Evolutionary conservation across 2,329 filamentous ascomycete genomes (phyloP), one percentile per base, ranked within the genome.

Genomic region (Xylaria sp.): DNA sequence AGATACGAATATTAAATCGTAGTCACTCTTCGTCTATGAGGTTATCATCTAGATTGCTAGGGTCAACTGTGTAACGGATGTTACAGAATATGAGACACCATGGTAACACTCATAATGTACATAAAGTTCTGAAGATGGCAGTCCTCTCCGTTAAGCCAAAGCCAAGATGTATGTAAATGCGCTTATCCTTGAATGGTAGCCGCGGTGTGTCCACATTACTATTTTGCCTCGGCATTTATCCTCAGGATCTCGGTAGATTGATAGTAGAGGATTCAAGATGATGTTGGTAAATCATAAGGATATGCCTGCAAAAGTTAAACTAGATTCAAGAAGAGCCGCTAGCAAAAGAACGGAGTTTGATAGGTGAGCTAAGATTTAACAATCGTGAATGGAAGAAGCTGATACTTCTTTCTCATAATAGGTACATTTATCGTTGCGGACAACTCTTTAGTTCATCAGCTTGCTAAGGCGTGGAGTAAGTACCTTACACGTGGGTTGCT

Each of bases 141-240:
- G 31, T 38, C 38, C 53, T 56, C 51, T 49, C 6, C 23, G 23
- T 28, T 38, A 13, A 23, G 11, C 7, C 15, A 44, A 26, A 58
- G 36, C 54, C 11, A 42, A 58, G 20, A 28, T 40, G 23, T 13
- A 38, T 7, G 11, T 38, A 58, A 36, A 31, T 36, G 36, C 20
- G 31, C 13, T 56, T 23, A 20, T 28, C 28, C 28, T 59, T 20
- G 38, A 44, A 28, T 57, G 62, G 11, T 20, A n/a, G 9, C 38
- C 38, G 26, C 26, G 26, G 23, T 23, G 38, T 42, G 40, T 59
- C 56, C 38, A 44, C 38, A 44, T 15, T 48, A 31, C 28, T 26
- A 15, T 60, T 60, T 49, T 60, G 58, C 58, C 58, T 60, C 58
- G 58, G 58, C 44, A 60, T 60, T 60, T 60, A 36, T 26, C 42